Conservation (phyloP, 2,329 filamentous ascomycete genomes). For the Allantophomopsis lycopodina region DNA sequence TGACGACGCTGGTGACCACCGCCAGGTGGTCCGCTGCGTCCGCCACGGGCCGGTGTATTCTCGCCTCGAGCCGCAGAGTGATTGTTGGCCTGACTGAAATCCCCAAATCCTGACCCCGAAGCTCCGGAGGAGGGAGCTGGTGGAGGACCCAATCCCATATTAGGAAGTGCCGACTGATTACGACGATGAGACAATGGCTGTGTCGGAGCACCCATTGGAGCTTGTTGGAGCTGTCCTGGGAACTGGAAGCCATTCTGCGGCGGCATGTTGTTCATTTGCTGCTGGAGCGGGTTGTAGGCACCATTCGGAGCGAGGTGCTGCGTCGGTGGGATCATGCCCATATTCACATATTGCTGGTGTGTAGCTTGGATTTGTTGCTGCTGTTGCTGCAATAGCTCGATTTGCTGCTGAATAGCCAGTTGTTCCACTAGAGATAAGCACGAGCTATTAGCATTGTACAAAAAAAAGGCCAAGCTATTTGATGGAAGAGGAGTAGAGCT, state of each 20-base stretch:
- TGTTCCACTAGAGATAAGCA: conserved; percentile 62
- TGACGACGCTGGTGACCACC: conserved; percentile 86
- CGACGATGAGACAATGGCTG: conserved; percentile 83
- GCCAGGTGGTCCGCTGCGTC: conserved; percentile 53
- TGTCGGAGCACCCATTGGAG: conserved; percentile 61
- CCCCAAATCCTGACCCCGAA: conserved; percentile 65
- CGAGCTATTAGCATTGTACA: background rate
- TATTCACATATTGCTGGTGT: conserved; percentile 94
- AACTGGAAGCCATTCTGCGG: conserved; percentile 84
- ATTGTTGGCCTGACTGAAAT: conserved; percentile 50
- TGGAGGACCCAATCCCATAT: conserved; percentile 77
- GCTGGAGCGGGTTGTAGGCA: conserved; percentile 66
- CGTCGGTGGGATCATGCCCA: conserved; percentile 83
- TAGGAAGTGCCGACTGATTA: conserved; percentile 93
- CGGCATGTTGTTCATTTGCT: conserved; percentile 63
- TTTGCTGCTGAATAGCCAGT: conserved; percentile 94
- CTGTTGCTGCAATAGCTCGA: conserved; percentile 92
- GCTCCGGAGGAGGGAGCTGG: conserved; percentile 84
- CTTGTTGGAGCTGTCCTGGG: conserved; percentile 58
- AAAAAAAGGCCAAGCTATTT: background rate
- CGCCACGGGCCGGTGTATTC: conserved; percentile 57
- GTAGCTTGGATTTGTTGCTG: conserved; percentile 95
- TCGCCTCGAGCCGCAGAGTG: conserved; percentile 22
- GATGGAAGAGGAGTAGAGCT: background rate
- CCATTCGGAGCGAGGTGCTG: conserved; percentile 63